Base-by-base conservation (phyloP, 208 protist species). In the Acanthamoeba divionensis region DNA sequence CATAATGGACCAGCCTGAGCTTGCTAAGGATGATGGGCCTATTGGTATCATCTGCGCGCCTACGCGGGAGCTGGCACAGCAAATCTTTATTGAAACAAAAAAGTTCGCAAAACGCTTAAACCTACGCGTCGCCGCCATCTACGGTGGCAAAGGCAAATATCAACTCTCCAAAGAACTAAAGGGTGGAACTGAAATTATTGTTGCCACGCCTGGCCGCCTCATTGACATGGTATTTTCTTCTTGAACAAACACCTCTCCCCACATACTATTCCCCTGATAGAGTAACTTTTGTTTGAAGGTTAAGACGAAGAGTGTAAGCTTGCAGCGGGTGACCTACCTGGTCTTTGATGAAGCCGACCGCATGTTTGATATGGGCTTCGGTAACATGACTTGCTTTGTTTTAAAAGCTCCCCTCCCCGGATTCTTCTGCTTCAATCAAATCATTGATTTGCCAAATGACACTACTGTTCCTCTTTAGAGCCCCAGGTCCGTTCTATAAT, bases 1-100 rank as follows among this genome's bases (percentile, higher is more conserved):
- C 44, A 93, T 98, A 8, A 10, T 92, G n/a, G 96, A 91, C 15
- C 96, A 97, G 89, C 67, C 48, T 1, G 55, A 36, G n/a, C 47
- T 95, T 0, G 9, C 12, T 26, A n/a, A 41, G 10, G 18, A 89
- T 21, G 95, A 97, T 10, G 95, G 96, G 8, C 96, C 96, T 48
- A 95, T 97, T 57, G 96, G 47, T 3, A 10, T 98, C n/a, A 92
- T 97, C n/a, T 63, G 98, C 29, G 90, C 95, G 3, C 97, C 97
- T 1, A 98, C 97, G 0, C 93, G 97, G 31, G 97, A 98, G 79
- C 90, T 98, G 0, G 96, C 96, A 1, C 5, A 92, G 3, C 97
- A 98, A 79, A 97, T 97, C 47, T 93, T 93, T 55, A 33, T 89
- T 0, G 85, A 62, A 29, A 90, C 45, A 12, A 71, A 50, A 29